Evolutionary conservation across 495 filamentous ascomycete species (phyloP).

Genomic region (Penicillium longicatenatum): DNA sequence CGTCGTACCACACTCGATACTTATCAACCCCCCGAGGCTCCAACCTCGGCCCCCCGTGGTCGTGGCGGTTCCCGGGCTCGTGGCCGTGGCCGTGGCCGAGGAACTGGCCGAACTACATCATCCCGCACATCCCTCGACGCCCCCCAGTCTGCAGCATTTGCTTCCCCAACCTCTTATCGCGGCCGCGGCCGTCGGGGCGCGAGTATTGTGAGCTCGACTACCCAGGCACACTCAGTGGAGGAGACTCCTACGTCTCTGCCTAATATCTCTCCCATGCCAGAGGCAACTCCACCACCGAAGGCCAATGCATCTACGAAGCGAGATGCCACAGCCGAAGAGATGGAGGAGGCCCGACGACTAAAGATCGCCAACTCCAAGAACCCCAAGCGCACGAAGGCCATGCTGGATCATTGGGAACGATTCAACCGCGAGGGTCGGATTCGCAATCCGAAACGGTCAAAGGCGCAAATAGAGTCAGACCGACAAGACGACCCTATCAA

Average conservation of each 20-base stretch:
- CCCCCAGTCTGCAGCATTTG: constrained; percentile 11
- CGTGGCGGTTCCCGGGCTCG: constrained; percentile 58
- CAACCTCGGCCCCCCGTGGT: constrained; percentile 44
- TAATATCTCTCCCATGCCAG: constrained; percentile 16
- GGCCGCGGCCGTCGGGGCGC: constrained; percentile 30
- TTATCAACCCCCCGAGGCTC: constrained; percentile 22
- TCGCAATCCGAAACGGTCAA: constrained; percentile 50
- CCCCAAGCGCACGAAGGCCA: constrained; percentile 49
- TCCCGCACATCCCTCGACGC: constrained; percentile 5
- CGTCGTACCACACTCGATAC: constrained; percentile 31
- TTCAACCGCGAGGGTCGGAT: constrained; percentile 47
- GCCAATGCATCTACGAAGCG: constrained; percentile 12
- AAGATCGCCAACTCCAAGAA: constrained; percentile 52
- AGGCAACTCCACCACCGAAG: constrained; percentile 7
- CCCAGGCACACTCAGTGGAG: constrained; percentile 1
- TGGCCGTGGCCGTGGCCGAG: constrained; percentile 30
- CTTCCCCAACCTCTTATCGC: constrained; percentile 19
- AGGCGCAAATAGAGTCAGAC: constrained; percentile 48
- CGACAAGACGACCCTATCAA: constrained; percentile 31
- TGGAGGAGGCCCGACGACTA: constrained; percentile 36
- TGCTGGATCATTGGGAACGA: constrained; percentile 52
- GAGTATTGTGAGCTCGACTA: constrained; percentile 14
- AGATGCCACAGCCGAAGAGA: constrained; percentile 27
- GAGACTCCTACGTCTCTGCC: constrained; percentile 13
- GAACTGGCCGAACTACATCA: constrained; percentile 3